Percentiles rank a stretch among this genome's conserved stretches.
Evolutionary conservation across 768 basidiomycete species (phyloP).

Genomic region (Rhodotorula diobovata): DNA sequence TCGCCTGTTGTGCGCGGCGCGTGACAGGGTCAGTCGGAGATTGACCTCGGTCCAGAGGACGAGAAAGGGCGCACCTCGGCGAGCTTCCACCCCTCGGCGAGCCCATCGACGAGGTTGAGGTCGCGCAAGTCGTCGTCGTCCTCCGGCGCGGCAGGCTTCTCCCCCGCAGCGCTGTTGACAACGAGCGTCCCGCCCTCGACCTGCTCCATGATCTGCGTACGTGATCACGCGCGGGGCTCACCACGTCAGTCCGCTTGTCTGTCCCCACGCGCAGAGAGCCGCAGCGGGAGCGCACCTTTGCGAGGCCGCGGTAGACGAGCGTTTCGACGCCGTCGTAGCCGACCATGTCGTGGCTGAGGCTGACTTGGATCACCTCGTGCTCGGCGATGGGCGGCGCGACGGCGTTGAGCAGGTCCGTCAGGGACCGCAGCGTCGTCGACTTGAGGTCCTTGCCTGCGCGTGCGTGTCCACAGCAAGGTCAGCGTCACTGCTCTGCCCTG

Average conservation of each 20-base stretch:
- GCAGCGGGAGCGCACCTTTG: slow-evolving; percentile 55
- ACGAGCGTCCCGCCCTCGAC: slow-evolving; percentile 86
- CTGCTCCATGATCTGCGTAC: slow-evolving; percentile 77
- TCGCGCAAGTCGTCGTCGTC: slow-evolving; percentile 57
- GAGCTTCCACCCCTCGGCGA: slow-evolving; percentile 75
- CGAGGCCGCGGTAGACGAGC: slow-evolving; percentile 81
- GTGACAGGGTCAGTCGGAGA: too few species aligned
- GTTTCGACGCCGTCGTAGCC: slow-evolving; percentile 94
- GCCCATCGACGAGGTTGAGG: slow-evolving; percentile 75
- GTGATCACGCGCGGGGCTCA: neutral
- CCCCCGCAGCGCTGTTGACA: slow-evolving; percentile 77
- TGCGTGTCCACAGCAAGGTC: neutral
- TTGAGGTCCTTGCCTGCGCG: slow-evolving; percentile 78
- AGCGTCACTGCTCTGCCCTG: neutral
- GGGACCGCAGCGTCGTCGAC: slow-evolving; percentile 76
- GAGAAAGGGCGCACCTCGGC: slow-evolving; percentile 59
- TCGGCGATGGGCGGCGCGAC: slow-evolving; percentile 98
- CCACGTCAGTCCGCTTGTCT: neutral
- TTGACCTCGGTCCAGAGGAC: too few species aligned
- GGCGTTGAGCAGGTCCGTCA: slow-evolving; percentile 87
- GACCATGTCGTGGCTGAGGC: slow-evolving; percentile 92
- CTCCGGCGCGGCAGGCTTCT: slow-evolving; percentile 57
- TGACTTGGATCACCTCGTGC: slow-evolving; percentile 94
- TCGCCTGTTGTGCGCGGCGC: slow-evolving; percentile 54
- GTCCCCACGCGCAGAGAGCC: neutral